Evolutionary conservation across 768 basidiomycete species (phyloP).

Genomic region (Chlorophyllum brunneum): DNA sequence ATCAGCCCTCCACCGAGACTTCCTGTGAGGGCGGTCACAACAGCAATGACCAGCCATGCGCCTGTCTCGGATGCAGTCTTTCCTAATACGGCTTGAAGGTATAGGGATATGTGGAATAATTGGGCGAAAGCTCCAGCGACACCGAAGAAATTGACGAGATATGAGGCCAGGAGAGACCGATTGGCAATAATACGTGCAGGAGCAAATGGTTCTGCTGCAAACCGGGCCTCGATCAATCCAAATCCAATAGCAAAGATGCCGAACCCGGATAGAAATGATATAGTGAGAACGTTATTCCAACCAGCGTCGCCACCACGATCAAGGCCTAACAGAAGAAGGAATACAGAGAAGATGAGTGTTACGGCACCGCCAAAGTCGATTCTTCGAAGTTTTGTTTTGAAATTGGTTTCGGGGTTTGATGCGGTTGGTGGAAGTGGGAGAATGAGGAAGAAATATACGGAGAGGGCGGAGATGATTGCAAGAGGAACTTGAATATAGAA

Average conservation of each 20-base stretch:
- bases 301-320: constrained; percentile 51
- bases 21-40: constrained; percentile 44
- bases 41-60: constrained; percentile 45
- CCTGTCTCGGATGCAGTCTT: constrained; percentile 47
- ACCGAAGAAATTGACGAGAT: constrained; percentile 57
- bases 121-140: constrained; percentile 40
- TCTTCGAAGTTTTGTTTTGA: constrained; percentile 49
- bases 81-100: constrained; percentile 53
- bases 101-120: constrained; percentile 53
- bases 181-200: constrained; percentile 51
- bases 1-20: constrained; percentile 48
- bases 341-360: constrained; percentile 50
- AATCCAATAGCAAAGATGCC: constrained; percentile 34
- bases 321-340: constrained; percentile 53
- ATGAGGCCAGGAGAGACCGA: constrained; percentile 46
- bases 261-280: constrained; percentile 31
- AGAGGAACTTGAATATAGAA: constrained; percentile 61
- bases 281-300: constrained; percentile 39
- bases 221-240: constrained; percentile 39
- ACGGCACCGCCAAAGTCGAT: constrained; percentile 62
- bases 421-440: constrained; percentile 40
- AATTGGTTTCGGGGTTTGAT: constrained; percentile 21
- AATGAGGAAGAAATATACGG: constrained; percentile 52
- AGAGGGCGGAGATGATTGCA: constrained; percentile 46
- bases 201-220: constrained; percentile 58